A percentile compares a stretch with the other conserved stretches of the same genome.
Evolutionary conservation across 495 filamentous ascomycete genomes (phyloP).

Genomic region (Aspergillus mulundensis): DNA sequence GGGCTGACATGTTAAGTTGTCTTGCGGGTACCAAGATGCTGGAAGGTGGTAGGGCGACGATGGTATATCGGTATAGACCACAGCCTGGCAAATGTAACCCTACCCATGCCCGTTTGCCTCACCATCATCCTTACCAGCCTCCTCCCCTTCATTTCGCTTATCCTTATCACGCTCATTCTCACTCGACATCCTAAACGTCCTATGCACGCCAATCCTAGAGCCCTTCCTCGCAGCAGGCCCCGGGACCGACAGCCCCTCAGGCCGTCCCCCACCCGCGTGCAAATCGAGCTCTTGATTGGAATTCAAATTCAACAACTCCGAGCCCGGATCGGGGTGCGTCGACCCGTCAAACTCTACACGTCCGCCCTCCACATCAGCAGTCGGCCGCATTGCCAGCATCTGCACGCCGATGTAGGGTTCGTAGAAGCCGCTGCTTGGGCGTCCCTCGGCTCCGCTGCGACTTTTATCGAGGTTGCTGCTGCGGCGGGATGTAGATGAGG

Average conservation of each 20-base stretch:
- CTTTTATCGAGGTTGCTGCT: neutral
- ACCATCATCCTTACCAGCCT: no score
- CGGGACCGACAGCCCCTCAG: neutral
- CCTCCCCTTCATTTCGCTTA: neutral
- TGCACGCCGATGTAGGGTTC: neutral
- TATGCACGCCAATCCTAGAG: constrained; percentile 4
- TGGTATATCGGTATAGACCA: no score
- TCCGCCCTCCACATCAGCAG: neutral
- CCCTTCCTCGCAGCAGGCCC: neutral
- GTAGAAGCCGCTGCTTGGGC: neutral
- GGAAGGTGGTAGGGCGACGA: no score
- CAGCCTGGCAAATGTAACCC: no score
- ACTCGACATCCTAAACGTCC: constrained; percentile 5
- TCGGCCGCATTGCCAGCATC: neutral
- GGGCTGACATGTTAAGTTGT: no score
- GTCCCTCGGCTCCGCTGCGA: neutral
- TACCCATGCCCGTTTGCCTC: no score
- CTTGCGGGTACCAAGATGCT: no score
- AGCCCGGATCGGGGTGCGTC: neutral
- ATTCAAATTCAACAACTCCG: neutral
- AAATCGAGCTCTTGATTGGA: neutral
- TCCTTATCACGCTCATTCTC: neutral
- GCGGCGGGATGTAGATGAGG: neutral
- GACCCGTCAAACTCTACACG: neutral
- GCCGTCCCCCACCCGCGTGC: neutral